Evolutionary conservation across 225 moss, liverwort and hornwort genomes (phyloP).

Genomic region (Thuidium tamariscinum): DNA sequence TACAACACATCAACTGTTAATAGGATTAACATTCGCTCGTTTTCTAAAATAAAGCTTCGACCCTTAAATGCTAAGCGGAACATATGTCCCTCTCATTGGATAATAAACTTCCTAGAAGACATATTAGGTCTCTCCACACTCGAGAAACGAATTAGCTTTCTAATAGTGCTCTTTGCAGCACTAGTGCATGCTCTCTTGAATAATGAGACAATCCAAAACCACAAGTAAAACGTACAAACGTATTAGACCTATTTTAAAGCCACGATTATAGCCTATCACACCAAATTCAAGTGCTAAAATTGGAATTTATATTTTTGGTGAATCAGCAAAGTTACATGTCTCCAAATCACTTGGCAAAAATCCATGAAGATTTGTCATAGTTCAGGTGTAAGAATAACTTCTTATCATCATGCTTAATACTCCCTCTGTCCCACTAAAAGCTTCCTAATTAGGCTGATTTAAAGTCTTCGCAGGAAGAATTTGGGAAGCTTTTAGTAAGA

Average conservation of each 20-base stretch:
- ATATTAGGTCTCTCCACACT: background rate
- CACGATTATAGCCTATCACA: background rate
- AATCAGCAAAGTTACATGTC: background rate
- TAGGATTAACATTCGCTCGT: background rate
- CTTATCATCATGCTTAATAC: background rate
- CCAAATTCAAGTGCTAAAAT: background rate
- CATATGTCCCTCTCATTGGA: background rate
- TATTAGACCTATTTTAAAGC: too few relatives aligned
- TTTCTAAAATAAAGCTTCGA: background rate
- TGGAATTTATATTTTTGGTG: too few relatives aligned
- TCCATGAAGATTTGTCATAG: background rate
- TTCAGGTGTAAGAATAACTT: background rate
- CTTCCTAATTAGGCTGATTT: too few relatives aligned
- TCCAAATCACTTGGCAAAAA: background rate
- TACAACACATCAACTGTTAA: background rate
- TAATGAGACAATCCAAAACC: background rate
- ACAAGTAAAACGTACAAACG: background rate
- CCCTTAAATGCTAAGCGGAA: background rate
- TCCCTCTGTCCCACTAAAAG: too few relatives aligned
- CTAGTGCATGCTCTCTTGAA: background rate
- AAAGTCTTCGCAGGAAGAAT: too few relatives aligned
- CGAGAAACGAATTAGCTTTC: background rate
- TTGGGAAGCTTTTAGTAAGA: too few relatives aligned
- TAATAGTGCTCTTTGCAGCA: background rate
- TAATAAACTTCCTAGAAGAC: background rate